Conservation (phyloP, 495 filamentous ascomycete genomes). For the Penicillium fimorum region DNA sequence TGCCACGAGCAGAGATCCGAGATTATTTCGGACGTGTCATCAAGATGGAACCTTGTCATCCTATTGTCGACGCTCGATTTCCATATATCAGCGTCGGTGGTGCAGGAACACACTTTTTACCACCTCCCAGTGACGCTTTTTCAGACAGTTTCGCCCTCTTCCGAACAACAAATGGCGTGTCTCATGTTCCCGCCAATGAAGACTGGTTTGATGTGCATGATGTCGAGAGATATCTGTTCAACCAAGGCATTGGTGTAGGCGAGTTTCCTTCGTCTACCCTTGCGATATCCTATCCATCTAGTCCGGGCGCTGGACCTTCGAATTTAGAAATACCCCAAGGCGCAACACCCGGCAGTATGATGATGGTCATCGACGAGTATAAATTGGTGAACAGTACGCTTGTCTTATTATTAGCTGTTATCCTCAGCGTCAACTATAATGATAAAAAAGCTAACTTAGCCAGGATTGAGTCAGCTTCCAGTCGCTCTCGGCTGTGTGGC, state of each 20-base stretch:
- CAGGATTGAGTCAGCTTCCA: slow-evolving; percentile 17
- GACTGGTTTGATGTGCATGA: slow-evolving; percentile 26
- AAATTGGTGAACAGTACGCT: not conserved
- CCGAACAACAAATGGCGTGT: slow-evolving; percentile 19
- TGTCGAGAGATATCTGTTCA: slow-evolving; percentile 19
- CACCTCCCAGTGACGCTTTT: not conserved
- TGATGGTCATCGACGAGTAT: slow-evolving; percentile 7
- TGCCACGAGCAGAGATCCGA: slow-evolving; percentile 12
- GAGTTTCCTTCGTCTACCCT: not conserved
- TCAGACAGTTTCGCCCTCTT: slow-evolving; percentile 6
- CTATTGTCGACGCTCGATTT: slow-evolving; percentile 17
- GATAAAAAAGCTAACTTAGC: not conserved
- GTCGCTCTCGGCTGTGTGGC: slow-evolving; percentile 23
- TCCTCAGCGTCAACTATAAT: not conserved
- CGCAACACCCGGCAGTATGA: not conserved
- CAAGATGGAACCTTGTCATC: slow-evolving; percentile 12
- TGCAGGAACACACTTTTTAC: slow-evolving; percentile 17
- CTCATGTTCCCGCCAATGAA: slow-evolving; percentile 14
- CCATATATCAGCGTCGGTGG: slow-evolving; percentile 21
- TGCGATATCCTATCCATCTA: not conserved
- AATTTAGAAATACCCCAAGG: not conserved
- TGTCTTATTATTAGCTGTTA: not conserved
- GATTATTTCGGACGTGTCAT: slow-evolving; percentile 18
- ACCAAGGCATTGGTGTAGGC: slow-evolving; percentile 4
- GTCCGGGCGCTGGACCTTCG: not conserved